These are phyloP conservation scores for Arthrobotrys megalospora DNA, from an alignment of 2,329 filamentous ascomycete species.

Conservation along the genomic window DNA sequence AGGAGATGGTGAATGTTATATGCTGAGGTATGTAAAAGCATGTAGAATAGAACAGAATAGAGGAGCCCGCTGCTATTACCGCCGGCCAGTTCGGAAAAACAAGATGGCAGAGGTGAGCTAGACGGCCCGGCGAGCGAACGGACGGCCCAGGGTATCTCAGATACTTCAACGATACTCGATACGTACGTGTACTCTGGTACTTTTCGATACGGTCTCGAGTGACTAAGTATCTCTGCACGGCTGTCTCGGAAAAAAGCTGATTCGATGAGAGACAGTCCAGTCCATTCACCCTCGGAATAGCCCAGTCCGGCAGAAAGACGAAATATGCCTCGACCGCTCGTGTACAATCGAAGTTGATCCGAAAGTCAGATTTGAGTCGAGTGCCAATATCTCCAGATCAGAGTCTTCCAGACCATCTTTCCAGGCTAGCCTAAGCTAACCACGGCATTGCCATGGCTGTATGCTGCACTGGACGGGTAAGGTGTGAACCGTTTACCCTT, in stretches of 20 bases:
- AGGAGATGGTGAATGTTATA: conserved; percentile 3
- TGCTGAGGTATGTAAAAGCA: not conserved
- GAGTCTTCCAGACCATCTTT: conserved; percentile 14
- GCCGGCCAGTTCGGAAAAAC: conserved; percentile 30
- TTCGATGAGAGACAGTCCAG: not conserved
- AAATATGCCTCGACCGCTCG: conserved; percentile 19
- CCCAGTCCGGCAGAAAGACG: conserved; percentile 10
- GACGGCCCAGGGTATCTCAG: conserved; percentile 11
- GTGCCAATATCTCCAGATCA: conserved; percentile 13
- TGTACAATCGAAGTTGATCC: conserved; percentile 19
- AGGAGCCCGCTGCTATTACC: no score
- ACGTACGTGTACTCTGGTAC: no score
- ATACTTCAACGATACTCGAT: no score
- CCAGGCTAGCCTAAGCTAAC: conserved; percentile 25
- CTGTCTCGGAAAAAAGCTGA: conserved; percentile 9
- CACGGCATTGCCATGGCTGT: not conserved
- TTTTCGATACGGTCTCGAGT: no score
- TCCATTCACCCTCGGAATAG: not conserved
- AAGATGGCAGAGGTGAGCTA: conserved; percentile 13
- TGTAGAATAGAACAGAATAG: no score
- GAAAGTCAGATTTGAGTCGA: not conserved
- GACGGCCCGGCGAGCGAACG: conserved; percentile 42
- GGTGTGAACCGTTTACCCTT: conserved; percentile 57
- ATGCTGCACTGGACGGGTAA: conserved; percentile 37
- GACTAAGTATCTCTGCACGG: not conserved